These are phyloP conservation scores for Cryphonectria radicalis DNA, from an alignment of 2,329 filamentous ascomycete genomes.

Conservation along the genomic window DNA sequence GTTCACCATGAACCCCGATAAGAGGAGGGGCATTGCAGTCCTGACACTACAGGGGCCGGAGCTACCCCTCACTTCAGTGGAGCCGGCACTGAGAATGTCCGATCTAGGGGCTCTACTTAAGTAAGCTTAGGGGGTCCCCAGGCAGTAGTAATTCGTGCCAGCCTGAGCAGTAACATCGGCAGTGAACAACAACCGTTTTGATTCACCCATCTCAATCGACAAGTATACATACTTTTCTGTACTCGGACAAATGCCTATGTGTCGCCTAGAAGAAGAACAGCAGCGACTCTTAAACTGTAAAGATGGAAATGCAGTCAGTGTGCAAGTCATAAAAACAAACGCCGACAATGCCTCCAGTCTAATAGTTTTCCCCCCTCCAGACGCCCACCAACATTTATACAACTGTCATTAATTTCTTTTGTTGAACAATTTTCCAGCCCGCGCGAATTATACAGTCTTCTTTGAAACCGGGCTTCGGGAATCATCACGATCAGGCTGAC, in stretches of 20 bases:
- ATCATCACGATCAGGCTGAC: neutral
- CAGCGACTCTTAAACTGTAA: neutral
- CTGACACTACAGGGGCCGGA: neutral
- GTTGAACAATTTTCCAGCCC: neutral
- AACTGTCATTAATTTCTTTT: neutral
- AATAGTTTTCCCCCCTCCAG: neutral
- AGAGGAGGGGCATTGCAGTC: neutral
- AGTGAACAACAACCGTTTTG: neutral
- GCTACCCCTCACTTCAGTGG: conserved; percentile 8
- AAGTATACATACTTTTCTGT: neutral
- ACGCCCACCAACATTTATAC: neutral
- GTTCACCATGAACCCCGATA: neutral
- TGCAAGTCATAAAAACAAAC: neutral
- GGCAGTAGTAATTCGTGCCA: neutral
- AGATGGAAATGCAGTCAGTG: neutral
- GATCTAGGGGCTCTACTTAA: neutral
- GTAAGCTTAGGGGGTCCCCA: neutral
- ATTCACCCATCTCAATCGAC: neutral
- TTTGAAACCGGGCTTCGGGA: neutral
- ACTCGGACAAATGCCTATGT: neutral
- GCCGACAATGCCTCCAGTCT: neutral
- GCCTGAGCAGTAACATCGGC: neutral
- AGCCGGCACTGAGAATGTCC: conserved; percentile 4
- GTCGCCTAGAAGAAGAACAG: neutral
- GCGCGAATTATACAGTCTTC: neutral